Evolutionary conservation across 2,329 filamentous ascomycete genomes (phyloP).

Genomic region (Drechslerella stenobrocha): DNA sequence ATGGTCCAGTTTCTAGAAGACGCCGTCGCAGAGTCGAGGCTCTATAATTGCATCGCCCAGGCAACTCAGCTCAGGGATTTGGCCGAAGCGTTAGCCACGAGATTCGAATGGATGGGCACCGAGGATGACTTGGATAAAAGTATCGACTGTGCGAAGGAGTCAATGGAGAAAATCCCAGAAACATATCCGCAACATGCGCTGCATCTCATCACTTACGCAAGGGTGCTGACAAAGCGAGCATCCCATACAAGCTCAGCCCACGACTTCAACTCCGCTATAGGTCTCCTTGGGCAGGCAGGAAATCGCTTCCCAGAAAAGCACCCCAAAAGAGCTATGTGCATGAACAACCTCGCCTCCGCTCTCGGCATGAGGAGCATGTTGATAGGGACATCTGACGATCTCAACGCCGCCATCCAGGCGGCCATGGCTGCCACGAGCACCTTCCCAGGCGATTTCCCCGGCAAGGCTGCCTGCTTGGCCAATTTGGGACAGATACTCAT

Average conservation of each 20-base stretch:
- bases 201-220: not conserved
- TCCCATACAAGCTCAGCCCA: not conserved
- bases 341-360: conserved; percentile 2
- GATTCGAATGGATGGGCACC: conserved; percentile 1
- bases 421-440: not conserved
- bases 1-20: too few species aligned
- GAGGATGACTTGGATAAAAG: not conserved
- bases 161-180: too few species aligned
- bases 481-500: conserved; percentile 8
- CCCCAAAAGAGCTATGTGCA: not conserved
- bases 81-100: too few species aligned
- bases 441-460: not conserved
- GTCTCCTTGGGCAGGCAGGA: not conserved
- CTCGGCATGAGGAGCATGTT: not conserved
- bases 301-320: not conserved
- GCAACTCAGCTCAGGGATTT: too few species aligned
- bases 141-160: too few species aligned
- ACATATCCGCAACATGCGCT: too few species aligned
- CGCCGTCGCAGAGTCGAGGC: too few species aligned
- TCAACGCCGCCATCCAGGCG: not conserved
- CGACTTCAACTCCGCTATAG: conserved; percentile 1
- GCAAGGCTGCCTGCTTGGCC: not conserved
- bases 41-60: too few species aligned
- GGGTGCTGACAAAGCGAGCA: not conserved
- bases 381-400: not conserved